Evolutionary conservation across 768 basidiomycete species (phyloP), one percentile per base, ranked within the genome.

Genomic region (Mycena maculata): DNA sequence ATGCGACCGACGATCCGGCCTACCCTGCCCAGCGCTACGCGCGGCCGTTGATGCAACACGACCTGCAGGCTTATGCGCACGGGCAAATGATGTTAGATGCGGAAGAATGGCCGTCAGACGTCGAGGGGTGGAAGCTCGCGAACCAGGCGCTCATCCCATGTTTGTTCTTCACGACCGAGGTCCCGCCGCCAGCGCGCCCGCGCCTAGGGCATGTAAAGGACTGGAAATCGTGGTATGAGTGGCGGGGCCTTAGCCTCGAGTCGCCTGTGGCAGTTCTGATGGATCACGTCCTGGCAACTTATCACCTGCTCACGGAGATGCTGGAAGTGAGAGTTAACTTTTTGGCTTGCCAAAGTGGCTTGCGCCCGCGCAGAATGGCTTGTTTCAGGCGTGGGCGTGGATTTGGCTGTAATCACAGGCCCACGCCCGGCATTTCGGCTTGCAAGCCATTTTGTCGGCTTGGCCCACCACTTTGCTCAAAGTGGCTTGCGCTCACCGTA

Each of bases 221-320:
- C 72, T 84, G 82, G 82, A 76, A 76, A 41, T 80, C 81, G n/a
- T 83, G 82, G 79, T 77, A 83, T 66, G 67, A 74, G 42, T 83
- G 81, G 82, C 77, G 82, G 38, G 76, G 75, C 50, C 68, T 83
- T 36, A 74, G 80, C 47, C 65, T 81, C 53, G 75, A 72, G 18
- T 83, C 83, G 33, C 82, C 82, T 20, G 80, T 79, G 0, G 78
- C 79, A 36, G 72, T 84, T 38, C 72, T 82, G 27, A 75, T 83
- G 77, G 75, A 77, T 60, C 82, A 76, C 50, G 79, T 82, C 38
- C 72, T 84, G 62, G 75, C 77, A n/a, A 71, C 79, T 31, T 84
- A 83, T 63, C 47, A 80, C 28, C 63, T 83, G 25, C 71, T 83
- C 25, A 76, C 76, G 56, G 69, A 78, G 27, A 72, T 76, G 42